These are phyloP conservation scores for Chaetomium globosum DNA, from an alignment of 2,329 filamentous ascomycete genomes.

Conservation along the genomic window DNA sequence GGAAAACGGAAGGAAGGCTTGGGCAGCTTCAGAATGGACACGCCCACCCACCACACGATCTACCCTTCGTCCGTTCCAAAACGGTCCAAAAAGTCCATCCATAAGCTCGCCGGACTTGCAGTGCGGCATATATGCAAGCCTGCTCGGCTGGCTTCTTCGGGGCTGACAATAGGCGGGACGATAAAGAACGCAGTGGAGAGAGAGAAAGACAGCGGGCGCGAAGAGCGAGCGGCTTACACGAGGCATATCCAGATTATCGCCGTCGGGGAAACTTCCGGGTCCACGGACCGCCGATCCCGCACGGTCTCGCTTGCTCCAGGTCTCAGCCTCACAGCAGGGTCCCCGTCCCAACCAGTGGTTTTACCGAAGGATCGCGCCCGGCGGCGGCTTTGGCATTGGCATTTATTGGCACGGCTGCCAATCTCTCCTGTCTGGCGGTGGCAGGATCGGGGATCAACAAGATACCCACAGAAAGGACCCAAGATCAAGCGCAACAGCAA, in stretches of 20 bases:
- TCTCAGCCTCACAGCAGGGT: neutral
- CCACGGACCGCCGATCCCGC: conserved; percentile 3
- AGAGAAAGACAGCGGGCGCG: neutral
- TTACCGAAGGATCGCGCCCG: neutral
- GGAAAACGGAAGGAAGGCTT: neutral
- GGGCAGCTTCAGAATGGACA: neutral
- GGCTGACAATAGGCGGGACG: conserved; percentile 1
- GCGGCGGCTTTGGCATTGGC: neutral
- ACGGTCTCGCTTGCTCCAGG: neutral
- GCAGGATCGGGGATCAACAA: neutral
- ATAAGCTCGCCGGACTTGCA: neutral
- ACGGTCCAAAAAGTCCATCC: neutral
- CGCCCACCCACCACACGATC: neutral
- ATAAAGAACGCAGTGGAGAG: conserved; percentile 5
- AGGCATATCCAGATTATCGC: neutral
- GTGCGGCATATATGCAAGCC: conserved; percentile 7
- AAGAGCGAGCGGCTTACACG: conserved; percentile 5
- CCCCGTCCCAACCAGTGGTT: neutral
- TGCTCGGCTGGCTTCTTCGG: neutral
- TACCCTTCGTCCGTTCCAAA: conserved; percentile 10
- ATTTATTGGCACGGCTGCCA: neutral
- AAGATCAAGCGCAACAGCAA: neutral
- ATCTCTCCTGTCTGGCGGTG: neutral
- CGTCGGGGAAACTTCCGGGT: neutral
- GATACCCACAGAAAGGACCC: neutral